A percentile compares a stretch with the other conserved stretches of the same genome.
Conservation (phyloP, 1,284 basidiomycete species). For the Microbotryum lychnidis-dioicae region DNA sequence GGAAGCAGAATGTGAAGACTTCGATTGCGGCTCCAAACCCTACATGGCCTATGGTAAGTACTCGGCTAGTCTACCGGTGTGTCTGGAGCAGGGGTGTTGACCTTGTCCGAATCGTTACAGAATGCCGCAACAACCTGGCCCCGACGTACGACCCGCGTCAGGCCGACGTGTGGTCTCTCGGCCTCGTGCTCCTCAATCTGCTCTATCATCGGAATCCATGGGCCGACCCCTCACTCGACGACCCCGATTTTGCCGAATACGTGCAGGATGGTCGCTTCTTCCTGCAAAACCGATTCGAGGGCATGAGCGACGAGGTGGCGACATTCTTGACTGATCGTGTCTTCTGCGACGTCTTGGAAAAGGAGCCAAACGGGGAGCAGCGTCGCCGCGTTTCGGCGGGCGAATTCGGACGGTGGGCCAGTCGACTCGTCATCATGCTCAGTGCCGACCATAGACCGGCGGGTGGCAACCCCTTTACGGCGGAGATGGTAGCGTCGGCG, state of each 20-base stretch:
- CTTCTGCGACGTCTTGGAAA: slow-evolving; percentile 68
- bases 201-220: slow-evolving; percentile 98
- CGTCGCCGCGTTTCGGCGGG: slow-evolving; percentile 58
- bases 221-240: slow-evolving; percentile 76
- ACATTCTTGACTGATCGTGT: slow-evolving; percentile 76
- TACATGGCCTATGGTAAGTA: slow-evolving; percentile 92
- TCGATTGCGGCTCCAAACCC: slow-evolving; percentile 96
- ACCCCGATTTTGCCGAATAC: slow-evolving; percentile 70
- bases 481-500: slow-evolving; percentile 18
- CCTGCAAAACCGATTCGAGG: slow-evolving; percentile 81
- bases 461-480: slow-evolving; percentile 38
- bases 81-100: not conserved
- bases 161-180: slow-evolving; percentile 97
- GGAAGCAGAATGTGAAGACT: slow-evolving; percentile 79
- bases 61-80: not conserved
- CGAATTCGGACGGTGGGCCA: slow-evolving; percentile 80
- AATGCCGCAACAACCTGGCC: slow-evolving; percentile 94
- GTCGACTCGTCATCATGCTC: slow-evolving; percentile 57
- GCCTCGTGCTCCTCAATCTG: slow-evolving; percentile 98
- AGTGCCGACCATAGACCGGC: slow-evolving; percentile 26
- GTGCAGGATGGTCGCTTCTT: slow-evolving; percentile 71
- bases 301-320: slow-evolving; percentile 80
- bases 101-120: slow-evolving; percentile 42
- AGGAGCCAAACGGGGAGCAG: slow-evolving; percentile 38
- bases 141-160: slow-evolving; percentile 87